Percentiles rank a stretch among this genome's conserved stretches.
Conservation (phyloP, 148 eudicot species). For the Rhododendron molle region DNA sequence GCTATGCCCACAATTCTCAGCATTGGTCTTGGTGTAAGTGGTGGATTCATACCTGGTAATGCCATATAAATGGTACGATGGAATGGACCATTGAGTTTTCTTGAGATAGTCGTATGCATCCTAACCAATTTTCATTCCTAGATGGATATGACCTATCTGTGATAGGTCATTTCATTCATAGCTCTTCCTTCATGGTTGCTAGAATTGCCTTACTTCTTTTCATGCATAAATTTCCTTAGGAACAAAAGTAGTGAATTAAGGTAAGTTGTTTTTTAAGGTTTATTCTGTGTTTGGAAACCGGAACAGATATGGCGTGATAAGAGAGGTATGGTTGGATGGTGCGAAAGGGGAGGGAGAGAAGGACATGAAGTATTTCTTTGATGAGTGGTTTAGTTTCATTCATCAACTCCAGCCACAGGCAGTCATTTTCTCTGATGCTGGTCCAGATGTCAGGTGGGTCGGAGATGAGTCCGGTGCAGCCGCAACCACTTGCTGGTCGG, state of each 20-base stretch:
- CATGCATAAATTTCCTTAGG: not conserved
- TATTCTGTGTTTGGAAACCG: not conserved
- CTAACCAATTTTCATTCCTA: not conserved
- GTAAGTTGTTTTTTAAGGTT: not conserved
- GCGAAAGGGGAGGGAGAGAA: slow-evolving; percentile 78
- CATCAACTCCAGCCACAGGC: slow-evolving; percentile 80
- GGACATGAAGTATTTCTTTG: slow-evolving; percentile 81
- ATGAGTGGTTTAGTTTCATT: slow-evolving; percentile 66
- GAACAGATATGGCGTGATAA: slow-evolving; percentile 64
- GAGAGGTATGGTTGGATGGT: slow-evolving; percentile 78
- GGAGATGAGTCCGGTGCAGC: slow-evolving; percentile 80
- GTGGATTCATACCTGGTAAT: not conserved
- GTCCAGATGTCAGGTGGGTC: slow-evolving; percentile 80
- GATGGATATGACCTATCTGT: not conserved
- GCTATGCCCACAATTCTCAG: not conserved
- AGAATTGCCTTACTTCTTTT: not conserved
- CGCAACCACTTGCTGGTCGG: slow-evolving; percentile 75
- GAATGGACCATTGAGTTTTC: not conserved
- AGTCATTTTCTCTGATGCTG: slow-evolving; percentile 79
- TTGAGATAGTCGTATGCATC: not conserved
- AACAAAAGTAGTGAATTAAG: not conserved
- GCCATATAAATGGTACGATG: not conserved
- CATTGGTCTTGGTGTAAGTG: not conserved
- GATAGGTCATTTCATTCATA: not conserved
- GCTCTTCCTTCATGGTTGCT: not conserved